Conservation (phyloP, 176 grass and related monocot genomes). For the Elymus sibiricus region DNA sequence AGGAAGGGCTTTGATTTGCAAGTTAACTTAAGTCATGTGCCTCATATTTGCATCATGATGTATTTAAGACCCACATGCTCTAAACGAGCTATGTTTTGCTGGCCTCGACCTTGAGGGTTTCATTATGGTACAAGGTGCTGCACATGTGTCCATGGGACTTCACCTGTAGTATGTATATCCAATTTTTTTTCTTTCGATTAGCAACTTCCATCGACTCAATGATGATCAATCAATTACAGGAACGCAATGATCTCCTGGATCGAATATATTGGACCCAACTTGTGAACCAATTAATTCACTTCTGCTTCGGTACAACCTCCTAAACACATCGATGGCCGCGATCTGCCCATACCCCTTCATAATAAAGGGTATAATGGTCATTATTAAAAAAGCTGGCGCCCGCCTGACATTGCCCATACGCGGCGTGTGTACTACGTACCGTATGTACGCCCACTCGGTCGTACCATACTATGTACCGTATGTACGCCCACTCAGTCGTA, state of each 20-base stretch:
- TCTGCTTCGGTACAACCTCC: no score
- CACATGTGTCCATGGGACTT: neutral
- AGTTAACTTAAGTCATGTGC: neutral
- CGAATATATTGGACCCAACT: neutral
- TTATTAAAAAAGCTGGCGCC: no score
- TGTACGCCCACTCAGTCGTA: no score
- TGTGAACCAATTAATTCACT: neutral
- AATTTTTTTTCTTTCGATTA: neutral
- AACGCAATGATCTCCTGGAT: neutral
- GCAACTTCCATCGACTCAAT: neutral
- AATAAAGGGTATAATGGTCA: no score
- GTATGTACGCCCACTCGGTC: no score
- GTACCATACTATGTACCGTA: no score
- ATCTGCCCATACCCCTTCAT: no score
- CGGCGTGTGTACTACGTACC: no score
- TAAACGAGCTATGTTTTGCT: neutral
- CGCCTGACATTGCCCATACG: no score
- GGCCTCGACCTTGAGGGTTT: neutral
- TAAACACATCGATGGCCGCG: no score
- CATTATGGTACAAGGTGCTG: neutral
- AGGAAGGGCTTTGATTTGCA: neutral
- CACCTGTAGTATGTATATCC: neutral
- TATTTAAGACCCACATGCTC: neutral
- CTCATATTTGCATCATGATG: neutral
- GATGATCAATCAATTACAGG: neutral